Evolutionary conservation across 2,329 filamentous ascomycete genomes (phyloP), one percentile per base, ranked within the genome.

Genomic region (Scedosporium apiospermum): DNA sequence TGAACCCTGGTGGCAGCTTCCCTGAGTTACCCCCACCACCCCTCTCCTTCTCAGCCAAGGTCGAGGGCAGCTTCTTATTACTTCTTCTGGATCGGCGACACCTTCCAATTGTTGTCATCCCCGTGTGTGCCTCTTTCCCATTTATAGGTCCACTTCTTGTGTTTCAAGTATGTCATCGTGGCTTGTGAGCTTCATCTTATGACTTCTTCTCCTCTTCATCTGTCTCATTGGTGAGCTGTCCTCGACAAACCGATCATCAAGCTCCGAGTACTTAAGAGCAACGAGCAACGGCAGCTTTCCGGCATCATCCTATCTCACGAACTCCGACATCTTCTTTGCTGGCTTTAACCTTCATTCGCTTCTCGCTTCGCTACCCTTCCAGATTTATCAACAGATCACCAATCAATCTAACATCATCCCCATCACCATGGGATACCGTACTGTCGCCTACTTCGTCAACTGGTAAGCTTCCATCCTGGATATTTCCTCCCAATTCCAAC

Each of bases 391-490:
- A 16, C 34, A 38, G 10, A 38, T 18, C 23, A 14, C 51, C 23
- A 34, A 58, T 57, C 23, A 57, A 57, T 5, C 23, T n/a, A 57
- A 7, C 12, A 38, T 23, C 23, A 21, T 30, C 23, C 5, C 16
- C 23, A 16, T 16, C 68, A 67, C 61, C 27, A 61, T 61, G 64
- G 83, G 82, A 65, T 89, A 84, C 75, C 83, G 85, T 65, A 80
- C 86, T 1, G 87, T 92, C 23, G 88, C 84, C 42, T 91, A 91
- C 76, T 91, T 85, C 69, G 86, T 89, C 64, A 90, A 90, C 74
- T 90, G 88, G 83, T 76, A 69, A 59, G 66, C 4, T 41, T 30
- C 10, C n/a, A 23, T 21, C 27, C 4, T 38, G 14, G 14, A 41
- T 57, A 57, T 57, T n/a, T 23, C 14, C n/a, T 9, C 12, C 10